phyloP scores from a whole-genome alignment of 2,329 filamentous ascomycete species.

The Botrytis galanthina region DNA sequence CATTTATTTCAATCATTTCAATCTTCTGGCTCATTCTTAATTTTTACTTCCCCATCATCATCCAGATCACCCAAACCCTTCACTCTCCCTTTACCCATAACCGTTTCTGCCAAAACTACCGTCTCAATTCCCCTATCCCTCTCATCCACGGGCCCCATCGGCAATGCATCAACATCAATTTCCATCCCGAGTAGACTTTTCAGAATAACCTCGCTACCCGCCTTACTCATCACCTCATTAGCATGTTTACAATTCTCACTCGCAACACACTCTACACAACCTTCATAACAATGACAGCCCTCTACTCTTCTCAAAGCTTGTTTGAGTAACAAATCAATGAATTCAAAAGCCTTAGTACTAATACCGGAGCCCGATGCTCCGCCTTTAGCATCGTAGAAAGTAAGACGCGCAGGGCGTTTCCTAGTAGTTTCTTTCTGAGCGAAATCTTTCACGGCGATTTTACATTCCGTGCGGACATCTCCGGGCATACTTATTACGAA shows the following conservation, averaged over 20 bases:
- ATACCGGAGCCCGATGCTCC: slow-evolving; percentile 81
- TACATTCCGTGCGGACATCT: slow-evolving; percentile 93
- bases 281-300: slow-evolving; percentile 71
- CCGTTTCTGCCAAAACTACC: slow-evolving; percentile 60
- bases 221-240: slow-evolving; percentile 93
- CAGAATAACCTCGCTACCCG: slow-evolving; percentile 77
- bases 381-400: slow-evolving; percentile 94
- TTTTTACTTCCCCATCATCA: slow-evolving; percentile 28
- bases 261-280: slow-evolving; percentile 88
- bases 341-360: slow-evolving; percentile 90
- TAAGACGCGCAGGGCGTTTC: slow-evolving; percentile 83
- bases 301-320: slow-evolving; percentile 77
- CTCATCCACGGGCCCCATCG: slow-evolving; percentile 76
- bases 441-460: slow-evolving; percentile 84
- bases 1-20: background rate
- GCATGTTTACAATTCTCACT: slow-evolving; percentile 79
- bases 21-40: slow-evolving; percentile 37
- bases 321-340: slow-evolving; percentile 72
- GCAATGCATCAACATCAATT: slow-evolving; percentile 79
- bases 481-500: slow-evolving; percentile 88
- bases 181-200: slow-evolving; percentile 71
- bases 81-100: slow-evolving; percentile 33
- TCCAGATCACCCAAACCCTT: slow-evolving; percentile 34
- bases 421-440: slow-evolving; percentile 64
- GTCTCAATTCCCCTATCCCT: slow-evolving; percentile 77